phyloP scores from a whole-genome alignment of 2,329 filamentous ascomycete species.

The Metarhizium brunneum region DNA sequence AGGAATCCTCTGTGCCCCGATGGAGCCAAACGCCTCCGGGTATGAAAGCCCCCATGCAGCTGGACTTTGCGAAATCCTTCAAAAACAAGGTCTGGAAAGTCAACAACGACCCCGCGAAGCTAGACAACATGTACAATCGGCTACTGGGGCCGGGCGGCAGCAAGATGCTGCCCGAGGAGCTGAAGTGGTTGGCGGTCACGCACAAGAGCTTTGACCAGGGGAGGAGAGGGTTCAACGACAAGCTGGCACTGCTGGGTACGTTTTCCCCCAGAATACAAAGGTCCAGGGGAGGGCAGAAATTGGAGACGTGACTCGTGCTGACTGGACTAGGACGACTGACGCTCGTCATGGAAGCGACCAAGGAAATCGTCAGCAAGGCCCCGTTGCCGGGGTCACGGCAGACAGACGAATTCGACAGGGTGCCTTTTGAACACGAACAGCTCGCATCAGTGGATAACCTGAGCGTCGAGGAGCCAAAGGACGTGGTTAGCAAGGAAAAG shows the following conservation, averaged over 20 bases:
- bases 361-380: constrained; percentile 25
- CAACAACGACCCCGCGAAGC: constrained; percentile 63
- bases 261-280: neutral
- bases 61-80: constrained; percentile 46
- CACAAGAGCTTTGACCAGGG: constrained; percentile 99
- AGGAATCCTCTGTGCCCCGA: constrained; percentile 36
- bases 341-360: constrained; percentile 29
- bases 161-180: constrained; percentile 71
- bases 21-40: constrained; percentile 62
- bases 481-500: constrained; percentile 54
- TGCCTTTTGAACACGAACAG: constrained; percentile 60
- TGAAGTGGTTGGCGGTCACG: constrained; percentile 94
- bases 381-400: constrained; percentile 15
- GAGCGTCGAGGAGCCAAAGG: constrained; percentile 46
- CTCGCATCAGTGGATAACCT: constrained; percentile 69
- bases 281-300: neutral
- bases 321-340: constrained; percentile 24
- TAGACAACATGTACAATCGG: constrained; percentile 70
- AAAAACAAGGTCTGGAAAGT: constrained; percentile 50
- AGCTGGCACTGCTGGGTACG: constrained; percentile 78
- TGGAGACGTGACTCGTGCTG: constrained; percentile 1
- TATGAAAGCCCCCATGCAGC: constrained; percentile 62
- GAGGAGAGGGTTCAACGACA: constrained; percentile 86
- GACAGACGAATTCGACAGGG: constrained; percentile 45
- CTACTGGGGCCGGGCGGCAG: constrained; percentile 68